Evolutionary conservation across 139 green algal species (phyloP), one percentile per base, ranked within the genome.

Genomic region (Chlamydomonas schloesseri): DNA sequence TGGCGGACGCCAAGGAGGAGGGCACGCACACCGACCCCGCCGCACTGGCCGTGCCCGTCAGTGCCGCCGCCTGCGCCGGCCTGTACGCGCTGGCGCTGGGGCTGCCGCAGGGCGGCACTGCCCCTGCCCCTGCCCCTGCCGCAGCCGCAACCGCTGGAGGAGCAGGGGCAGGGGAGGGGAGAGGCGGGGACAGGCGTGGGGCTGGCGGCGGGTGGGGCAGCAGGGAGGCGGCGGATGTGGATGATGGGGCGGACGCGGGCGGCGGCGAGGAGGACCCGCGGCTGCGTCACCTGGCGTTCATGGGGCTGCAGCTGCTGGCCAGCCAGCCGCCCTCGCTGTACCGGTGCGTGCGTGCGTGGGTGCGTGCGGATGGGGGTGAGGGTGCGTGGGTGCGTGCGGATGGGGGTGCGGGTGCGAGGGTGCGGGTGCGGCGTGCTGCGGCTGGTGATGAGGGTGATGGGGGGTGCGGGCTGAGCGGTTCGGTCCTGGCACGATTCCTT

Each of bases 311-410:
- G 78, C 0, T 84, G 33, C 29, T 58, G n/a, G 57, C 80, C 68
- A 70, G 67, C 67, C 80, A 86, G 67, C 80, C 80, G 67, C 50
- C 80, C 5, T 74, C 80, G 80, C 47, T 86, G 67, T 86, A 77
- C 80, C 70, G 80, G 80, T 86, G 68, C 33, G 80, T 14, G 18
- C 8, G 33, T 31, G 69, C 8, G 42, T 50, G 42, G 6, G 42
- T 50, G 42, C 8, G 42, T 50, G 42, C 10, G 34, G 11, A 17
- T 37, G 10, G 2, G 24, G 60, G 60, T 15, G 14, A 13, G 57
- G 69, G 69, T 33, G 3, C 15, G 62, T 1, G 26, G 26, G 2
- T 53, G 69, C 1, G 29, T 29, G 34, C 37, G 53, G 68, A 3
- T n/a, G 68, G 26, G 3, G 33, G 15, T 37, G 20, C 10, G 68